Percentiles rank a stretch among this genome's conserved stretches.
Conservation (phyloP, 495 filamentous ascomycete species). For the Penicillium steckii region DNA sequence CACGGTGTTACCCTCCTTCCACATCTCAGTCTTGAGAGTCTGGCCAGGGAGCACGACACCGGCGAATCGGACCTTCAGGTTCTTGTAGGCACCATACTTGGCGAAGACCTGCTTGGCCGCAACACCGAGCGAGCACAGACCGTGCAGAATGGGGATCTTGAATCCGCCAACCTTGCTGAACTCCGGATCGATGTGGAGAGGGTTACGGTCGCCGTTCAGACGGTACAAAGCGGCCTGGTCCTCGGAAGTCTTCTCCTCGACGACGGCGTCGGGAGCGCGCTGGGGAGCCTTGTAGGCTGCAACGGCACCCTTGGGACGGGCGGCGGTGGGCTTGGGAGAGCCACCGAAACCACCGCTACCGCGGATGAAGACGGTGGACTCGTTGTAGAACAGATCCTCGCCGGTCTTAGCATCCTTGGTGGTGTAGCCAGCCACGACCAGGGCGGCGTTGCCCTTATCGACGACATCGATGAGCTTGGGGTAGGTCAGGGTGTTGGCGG, state of each 20-base stretch:
- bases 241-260: slow-evolving; percentile 86
- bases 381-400: slow-evolving; percentile 96
- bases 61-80: slow-evolving; percentile 95
- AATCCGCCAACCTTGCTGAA: slow-evolving; percentile 96
- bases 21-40: slow-evolving; percentile 96
- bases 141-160: slow-evolving; percentile 92
- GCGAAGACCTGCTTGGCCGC: slow-evolving; percentile 85
- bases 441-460: slow-evolving; percentile 90
- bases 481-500: slow-evolving; percentile 74
- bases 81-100: slow-evolving; percentile 81
- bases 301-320: slow-evolving; percentile 70
- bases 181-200: slow-evolving; percentile 90
- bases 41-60: slow-evolving; percentile 91
- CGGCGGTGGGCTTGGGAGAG: slow-evolving; percentile 68
- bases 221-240: slow-evolving; percentile 97
- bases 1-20: slow-evolving; percentile 88
- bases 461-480: slow-evolving; percentile 89
- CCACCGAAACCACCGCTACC: slow-evolving; percentile 93
- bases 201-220: slow-evolving; percentile 89
- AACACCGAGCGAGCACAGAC: slow-evolving; percentile 92
- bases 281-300: slow-evolving; percentile 74
- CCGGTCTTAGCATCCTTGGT: slow-evolving; percentile 77
- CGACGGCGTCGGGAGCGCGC: slow-evolving; percentile 73
- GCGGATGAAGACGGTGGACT: slow-evolving; percentile 85
- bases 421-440: slow-evolving; percentile 75